Conservation (phyloP, 768 basidiomycete species). For the Macrocybe gigantea region DNA sequence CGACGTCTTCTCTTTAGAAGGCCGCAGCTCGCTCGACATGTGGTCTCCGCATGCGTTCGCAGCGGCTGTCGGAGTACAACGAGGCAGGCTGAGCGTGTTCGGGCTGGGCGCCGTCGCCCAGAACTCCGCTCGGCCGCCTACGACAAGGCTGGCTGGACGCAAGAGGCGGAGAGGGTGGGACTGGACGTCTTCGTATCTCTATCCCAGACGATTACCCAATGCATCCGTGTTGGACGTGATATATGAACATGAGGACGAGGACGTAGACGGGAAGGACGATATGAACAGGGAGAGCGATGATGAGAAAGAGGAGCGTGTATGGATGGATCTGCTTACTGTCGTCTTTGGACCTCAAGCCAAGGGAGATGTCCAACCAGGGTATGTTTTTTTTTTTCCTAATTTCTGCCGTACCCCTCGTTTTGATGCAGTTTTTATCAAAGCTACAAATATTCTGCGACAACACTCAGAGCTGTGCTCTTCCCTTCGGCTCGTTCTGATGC, state of each 20-base stretch:
- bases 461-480: slow-evolving; percentile 40
- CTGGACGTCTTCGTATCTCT: slow-evolving; percentile 19
- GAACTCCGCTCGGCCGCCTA: slow-evolving; percentile 11
- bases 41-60: slow-evolving; percentile 57
- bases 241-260: slow-evolving; percentile 28
- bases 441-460: slow-evolving; percentile 45
- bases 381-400: slow-evolving; percentile 13
- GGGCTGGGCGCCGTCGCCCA: slow-evolving; percentile 20
- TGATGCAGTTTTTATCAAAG: slow-evolving; percentile 19
- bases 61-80: slow-evolving; percentile 63
- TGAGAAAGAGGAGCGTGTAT: slow-evolving; percentile 31
- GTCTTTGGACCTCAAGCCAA: slow-evolving; percentile 38
- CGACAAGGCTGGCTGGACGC: slow-evolving; percentile 30
- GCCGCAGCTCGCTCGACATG: slow-evolving; percentile 41
- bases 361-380: slow-evolving; percentile 40
- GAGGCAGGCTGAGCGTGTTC: slow-evolving; percentile 49
- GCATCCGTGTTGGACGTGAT: slow-evolving; percentile 35
- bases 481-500: slow-evolving; percentile 18
- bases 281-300: slow-evolving; percentile 9
- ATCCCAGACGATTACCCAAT: slow-evolving; percentile 23
- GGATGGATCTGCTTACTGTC: slow-evolving; percentile 42
- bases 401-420: background rate
- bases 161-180: slow-evolving; percentile 37
- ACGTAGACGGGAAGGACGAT: slow-evolving; percentile 18
- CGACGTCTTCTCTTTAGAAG: slow-evolving; percentile 27